A percentile compares a stretch with the other conserved stretches of the same genome.
Conservation (phyloP, 1,284 basidiomycete species). For the Fomitopsis palustris region DNA sequence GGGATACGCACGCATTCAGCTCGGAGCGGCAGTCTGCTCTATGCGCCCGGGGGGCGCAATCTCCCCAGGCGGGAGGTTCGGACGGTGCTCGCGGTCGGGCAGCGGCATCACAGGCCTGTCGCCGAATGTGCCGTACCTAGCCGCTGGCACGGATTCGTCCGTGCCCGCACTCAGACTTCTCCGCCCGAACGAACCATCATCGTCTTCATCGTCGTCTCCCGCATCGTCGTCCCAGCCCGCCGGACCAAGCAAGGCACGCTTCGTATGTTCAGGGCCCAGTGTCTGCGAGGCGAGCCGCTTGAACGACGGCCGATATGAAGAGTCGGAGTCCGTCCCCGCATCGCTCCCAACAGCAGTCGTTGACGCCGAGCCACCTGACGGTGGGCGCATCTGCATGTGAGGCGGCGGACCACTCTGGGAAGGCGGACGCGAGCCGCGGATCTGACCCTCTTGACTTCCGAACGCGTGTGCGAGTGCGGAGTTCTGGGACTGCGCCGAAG, state of each 20-base stretch:
- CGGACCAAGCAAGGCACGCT: conserved; percentile 43
- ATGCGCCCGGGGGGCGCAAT: not conserved
- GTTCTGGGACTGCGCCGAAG: conserved; percentile 23
- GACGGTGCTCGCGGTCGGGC: conserved; percentile 16
- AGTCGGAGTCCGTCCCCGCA: conserved; percentile 21
- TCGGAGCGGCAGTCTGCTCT: not conserved
- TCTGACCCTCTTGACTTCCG: conserved; percentile 17
- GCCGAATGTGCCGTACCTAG: not conserved
- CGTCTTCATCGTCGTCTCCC: conserved; percentile 24
- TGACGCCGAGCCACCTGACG: conserved; percentile 26
- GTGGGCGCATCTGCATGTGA: conserved; percentile 8
- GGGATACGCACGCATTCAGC: not conserved
- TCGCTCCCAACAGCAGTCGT: conserved; percentile 21
- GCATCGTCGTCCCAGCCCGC: conserved; percentile 29
- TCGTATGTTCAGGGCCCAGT: conserved; percentile 53
- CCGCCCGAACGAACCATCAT: conserved; percentile 16
- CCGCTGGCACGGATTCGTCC: not conserved
- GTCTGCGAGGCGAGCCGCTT: conserved; percentile 72
- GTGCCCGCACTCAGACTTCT: not conserved
- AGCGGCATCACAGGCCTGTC: conserved; percentile 4
- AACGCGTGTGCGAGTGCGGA: conserved; percentile 37
- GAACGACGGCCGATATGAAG: conserved; percentile 52
- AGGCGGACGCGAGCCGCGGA: conserved; percentile 18
- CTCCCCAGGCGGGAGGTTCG: conserved; percentile 13
- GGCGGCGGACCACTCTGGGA: not conserved